Evolutionary conservation across 2,329 filamentous ascomycete genomes (phyloP).

Genomic region (Alternaria hordeiaustralica): DNA sequence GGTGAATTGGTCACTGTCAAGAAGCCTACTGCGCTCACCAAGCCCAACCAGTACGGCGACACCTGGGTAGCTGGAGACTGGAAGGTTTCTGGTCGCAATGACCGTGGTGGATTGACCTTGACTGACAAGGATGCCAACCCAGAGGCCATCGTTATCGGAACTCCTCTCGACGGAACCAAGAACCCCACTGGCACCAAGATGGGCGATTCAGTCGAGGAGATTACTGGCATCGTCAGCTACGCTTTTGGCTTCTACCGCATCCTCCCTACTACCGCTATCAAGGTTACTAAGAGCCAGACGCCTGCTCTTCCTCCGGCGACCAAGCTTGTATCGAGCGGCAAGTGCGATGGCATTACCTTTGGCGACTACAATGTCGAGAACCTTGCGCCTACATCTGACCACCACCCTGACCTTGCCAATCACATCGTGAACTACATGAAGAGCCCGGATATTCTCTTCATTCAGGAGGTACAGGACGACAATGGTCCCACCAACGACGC

Average conservation of each 20-base stretch:
- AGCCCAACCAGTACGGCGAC: slow-evolving; percentile 70
- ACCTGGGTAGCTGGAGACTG: slow-evolving; percentile 73
- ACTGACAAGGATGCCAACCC: slow-evolving; percentile 69
- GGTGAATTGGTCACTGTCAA: slow-evolving; percentile 72
- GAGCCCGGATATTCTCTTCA: slow-evolving; percentile 69
- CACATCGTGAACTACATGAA: slow-evolving; percentile 71
- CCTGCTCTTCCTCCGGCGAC: slow-evolving; percentile 59
- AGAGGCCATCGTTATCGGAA: slow-evolving; percentile 70
- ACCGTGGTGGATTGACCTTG: slow-evolving; percentile 69
- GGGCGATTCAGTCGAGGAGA: slow-evolving; percentile 68
- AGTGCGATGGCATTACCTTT: slow-evolving; percentile 68
- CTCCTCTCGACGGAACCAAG: slow-evolving; percentile 68
- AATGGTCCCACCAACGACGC: slow-evolving; percentile 67
- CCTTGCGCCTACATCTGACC: slow-evolving; percentile 62
- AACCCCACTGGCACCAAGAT: slow-evolving; percentile 68
- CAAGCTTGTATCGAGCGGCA: slow-evolving; percentile 60
- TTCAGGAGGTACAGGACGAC: slow-evolving; percentile 76
- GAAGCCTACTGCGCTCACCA: slow-evolving; percentile 62
- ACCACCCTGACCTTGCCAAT: slow-evolving; percentile 64
- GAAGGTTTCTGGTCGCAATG: slow-evolving; percentile 67
- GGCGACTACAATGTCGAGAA: slow-evolving; percentile 76
- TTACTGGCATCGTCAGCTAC: slow-evolving; percentile 72
- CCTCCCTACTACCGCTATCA: slow-evolving; percentile 66
- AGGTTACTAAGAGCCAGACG: slow-evolving; percentile 53
- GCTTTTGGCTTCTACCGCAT: slow-evolving; percentile 73